Conservation (phyloP, 805 yeast genomes). For the Myxozyma geophila region DNA sequence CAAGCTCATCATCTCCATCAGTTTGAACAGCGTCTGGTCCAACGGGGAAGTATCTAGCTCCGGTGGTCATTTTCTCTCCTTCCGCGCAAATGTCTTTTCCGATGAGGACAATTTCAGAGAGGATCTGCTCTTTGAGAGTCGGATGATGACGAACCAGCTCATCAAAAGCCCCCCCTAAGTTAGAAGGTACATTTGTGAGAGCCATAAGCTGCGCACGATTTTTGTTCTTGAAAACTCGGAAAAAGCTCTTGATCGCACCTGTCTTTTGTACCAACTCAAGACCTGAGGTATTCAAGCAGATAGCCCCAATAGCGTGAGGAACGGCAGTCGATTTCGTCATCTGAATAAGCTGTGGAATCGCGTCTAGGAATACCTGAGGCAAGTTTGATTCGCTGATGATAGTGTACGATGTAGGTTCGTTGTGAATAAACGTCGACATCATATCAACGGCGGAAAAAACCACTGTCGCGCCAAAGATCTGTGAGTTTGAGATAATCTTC, state of each 20-base stretch:
- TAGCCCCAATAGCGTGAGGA: constrained; percentile 80
- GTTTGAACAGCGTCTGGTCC: constrained; percentile 26
- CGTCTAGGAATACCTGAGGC: constrained; percentile 64
- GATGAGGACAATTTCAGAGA: constrained; percentile 46
- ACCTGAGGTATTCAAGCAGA: constrained; percentile 78
- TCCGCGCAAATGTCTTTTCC: constrained; percentile 18
- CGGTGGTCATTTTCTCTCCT: constrained; percentile 23
- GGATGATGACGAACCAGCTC: constrained; percentile 86
- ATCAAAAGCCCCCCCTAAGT: constrained; percentile 71
- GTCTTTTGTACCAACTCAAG: constrained; percentile 56
- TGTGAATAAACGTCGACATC: constrained; percentile 73
- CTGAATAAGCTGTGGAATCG: constrained; percentile 61
- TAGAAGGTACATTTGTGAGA: constrained; percentile 56
- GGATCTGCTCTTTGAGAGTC: constrained; percentile 62
- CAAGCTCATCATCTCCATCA: constrained; percentile 34
- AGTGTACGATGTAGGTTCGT: constrained; percentile 87
- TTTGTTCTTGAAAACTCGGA: constrained; percentile 55
- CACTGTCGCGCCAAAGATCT: constrained; percentile 68
- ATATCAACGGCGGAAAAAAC: constrained; percentile 65
- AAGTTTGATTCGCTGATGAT: constrained; percentile 78
- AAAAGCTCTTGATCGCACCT: constrained; percentile 51
- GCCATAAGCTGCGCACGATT: constrained; percentile 60
- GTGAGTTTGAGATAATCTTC: constrained; percentile 59
- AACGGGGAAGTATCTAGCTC: constrained; percentile 36
- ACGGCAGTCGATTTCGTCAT: constrained; percentile 58